A percentile compares a stretch with the other conserved stretches of the same genome.
phyloP scores from a whole-genome alignment of 208 protist genomes.

The Leishmania mexicana region DNA sequence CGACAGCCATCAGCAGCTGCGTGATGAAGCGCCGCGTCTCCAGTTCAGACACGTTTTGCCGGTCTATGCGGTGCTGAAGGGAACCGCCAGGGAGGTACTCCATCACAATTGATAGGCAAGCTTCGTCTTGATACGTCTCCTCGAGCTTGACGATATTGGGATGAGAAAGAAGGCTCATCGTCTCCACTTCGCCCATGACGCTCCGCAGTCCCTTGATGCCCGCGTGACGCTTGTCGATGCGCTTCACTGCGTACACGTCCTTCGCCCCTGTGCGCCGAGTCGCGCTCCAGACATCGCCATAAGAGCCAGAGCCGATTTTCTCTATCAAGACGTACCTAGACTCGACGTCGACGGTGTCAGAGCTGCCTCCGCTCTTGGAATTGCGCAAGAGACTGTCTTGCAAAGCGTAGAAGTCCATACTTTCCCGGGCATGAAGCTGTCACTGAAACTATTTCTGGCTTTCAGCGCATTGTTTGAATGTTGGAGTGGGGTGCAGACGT shows the following conservation, averaged over 20 bases:
- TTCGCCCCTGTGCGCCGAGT: slow-evolving; percentile 39
- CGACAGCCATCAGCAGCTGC: slow-evolving; percentile 84
- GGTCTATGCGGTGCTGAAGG: slow-evolving; percentile 49
- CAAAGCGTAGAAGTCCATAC: slow-evolving; percentile 81
- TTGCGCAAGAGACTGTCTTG: slow-evolving; percentile 57
- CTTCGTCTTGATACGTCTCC: slow-evolving; percentile 83
- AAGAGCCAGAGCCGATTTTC: slow-evolving; percentile 83
- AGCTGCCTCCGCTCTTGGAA: slow-evolving; percentile 14
- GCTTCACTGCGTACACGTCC: slow-evolving; percentile 77
- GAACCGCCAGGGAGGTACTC: slow-evolving; percentile 87
- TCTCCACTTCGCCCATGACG: slow-evolving; percentile 90
- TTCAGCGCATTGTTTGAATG: neutral
- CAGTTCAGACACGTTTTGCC: slow-evolving; percentile 42
- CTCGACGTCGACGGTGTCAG: slow-evolving; percentile 34
- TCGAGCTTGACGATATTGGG: slow-evolving; percentile 91
- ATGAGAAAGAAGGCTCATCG: slow-evolving; percentile 90
- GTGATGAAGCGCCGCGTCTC: slow-evolving; percentile 65
- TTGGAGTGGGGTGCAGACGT: neutral
- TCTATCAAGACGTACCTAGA: slow-evolving; percentile 61
- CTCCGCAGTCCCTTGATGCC: slow-evolving; percentile 67
- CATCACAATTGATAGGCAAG: slow-evolving; percentile 91
- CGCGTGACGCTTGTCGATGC: slow-evolving; percentile 76
- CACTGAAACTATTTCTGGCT: neutral
- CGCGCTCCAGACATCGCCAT: slow-evolving; percentile 82
- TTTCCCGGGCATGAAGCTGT: neutral